phyloP scores from a whole-genome alignment of 345 rosid species.

The Carallia brachiata region DNA sequence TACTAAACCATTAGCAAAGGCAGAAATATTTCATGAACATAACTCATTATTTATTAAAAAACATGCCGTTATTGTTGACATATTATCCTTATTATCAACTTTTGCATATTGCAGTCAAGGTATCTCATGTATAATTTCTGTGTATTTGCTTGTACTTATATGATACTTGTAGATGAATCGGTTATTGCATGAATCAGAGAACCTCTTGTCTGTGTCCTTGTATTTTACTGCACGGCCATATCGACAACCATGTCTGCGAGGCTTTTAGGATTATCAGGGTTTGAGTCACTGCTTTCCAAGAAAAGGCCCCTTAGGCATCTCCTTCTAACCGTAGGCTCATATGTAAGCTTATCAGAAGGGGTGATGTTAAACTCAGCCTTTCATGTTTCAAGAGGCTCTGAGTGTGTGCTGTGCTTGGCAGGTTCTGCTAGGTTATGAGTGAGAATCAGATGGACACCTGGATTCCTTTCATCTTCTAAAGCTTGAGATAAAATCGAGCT shows the following conservation, averaged over 20 bases:
- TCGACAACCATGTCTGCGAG: conserved; percentile 72
- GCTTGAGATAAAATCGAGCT: conserved; percentile 62
- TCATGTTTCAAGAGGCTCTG: conserved; percentile 24
- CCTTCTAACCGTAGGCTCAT: conserved; percentile 58
- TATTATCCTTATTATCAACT: conserved; percentile 28
- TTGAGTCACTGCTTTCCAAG: conserved; percentile 73
- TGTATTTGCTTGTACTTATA: not conserved
- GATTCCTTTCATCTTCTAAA: conserved; percentile 49
- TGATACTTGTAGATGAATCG: not conserved
- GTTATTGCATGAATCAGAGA: conserved; percentile 21
- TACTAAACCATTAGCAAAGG: not conserved
- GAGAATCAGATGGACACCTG: conserved; percentile 60
- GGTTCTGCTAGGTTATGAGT: conserved; percentile 19
- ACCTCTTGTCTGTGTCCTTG: conserved; percentile 42
- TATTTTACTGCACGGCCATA: conserved; percentile 38
- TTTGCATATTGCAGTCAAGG: not conserved
- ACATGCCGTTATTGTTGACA: conserved; percentile 11
- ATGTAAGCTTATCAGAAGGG: conserved; percentile 47
- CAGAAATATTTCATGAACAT: conserved; percentile 16
- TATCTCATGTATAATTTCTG: not conserved
- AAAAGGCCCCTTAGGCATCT: conserved; percentile 77
- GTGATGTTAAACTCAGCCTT: conserved; percentile 38
- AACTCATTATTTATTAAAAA: not conserved
- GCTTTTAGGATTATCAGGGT: conserved; percentile 60
- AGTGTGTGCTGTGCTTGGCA: conserved; percentile 19